phyloP scores from a whole-genome alignment of 495 filamentous ascomycete genomes.

The Penicillium taxi region DNA sequence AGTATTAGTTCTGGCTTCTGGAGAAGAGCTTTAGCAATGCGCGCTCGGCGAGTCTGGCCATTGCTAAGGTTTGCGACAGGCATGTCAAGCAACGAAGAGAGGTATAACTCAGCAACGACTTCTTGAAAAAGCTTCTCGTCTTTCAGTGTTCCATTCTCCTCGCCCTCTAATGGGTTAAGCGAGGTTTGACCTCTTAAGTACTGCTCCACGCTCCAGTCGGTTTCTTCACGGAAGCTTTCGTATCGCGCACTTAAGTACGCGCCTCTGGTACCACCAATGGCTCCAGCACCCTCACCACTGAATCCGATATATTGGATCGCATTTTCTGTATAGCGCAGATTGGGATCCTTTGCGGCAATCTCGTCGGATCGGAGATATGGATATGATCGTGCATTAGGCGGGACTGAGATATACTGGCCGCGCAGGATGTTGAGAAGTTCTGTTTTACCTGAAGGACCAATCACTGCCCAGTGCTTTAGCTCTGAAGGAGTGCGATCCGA shows the following conservation, averaged over 20 bases:
- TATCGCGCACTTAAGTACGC: conserved; percentile 89
- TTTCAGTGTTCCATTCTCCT: conserved; percentile 36
- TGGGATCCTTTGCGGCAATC: conserved; percentile 46
- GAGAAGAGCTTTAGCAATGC: conserved; percentile 79
- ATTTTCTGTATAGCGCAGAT: conserved; percentile 46
- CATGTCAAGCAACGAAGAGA: conserved; percentile 59
- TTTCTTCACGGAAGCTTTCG: conserved; percentile 76
- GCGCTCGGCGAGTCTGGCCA: conserved; percentile 78
- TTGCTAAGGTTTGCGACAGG: conserved; percentile 86
- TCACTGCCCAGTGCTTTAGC: conserved; percentile 61
- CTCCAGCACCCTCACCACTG: conserved; percentile 47
- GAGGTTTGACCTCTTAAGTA: conserved; percentile 72
- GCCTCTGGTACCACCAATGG: conserved; percentile 52
- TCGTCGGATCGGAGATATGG: conserved; percentile 64
- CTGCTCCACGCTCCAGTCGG: conserved; percentile 74
- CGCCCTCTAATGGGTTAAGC: conserved; percentile 58
- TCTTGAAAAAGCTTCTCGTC: conserved; percentile 43
- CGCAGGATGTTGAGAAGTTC: conserved; percentile 67
- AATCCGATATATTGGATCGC: conserved; percentile 85
- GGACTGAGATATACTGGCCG: conserved; percentile 63
- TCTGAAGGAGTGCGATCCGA: conserved; percentile 27
- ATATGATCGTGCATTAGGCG: conserved; percentile 62
- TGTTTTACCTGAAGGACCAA: conserved; percentile 66
- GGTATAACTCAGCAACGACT: conserved; percentile 57
- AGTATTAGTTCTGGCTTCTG: conserved; percentile 71